Conservation (phyloP, 208 protist species). For the Crithidia brevicula region DNA sequence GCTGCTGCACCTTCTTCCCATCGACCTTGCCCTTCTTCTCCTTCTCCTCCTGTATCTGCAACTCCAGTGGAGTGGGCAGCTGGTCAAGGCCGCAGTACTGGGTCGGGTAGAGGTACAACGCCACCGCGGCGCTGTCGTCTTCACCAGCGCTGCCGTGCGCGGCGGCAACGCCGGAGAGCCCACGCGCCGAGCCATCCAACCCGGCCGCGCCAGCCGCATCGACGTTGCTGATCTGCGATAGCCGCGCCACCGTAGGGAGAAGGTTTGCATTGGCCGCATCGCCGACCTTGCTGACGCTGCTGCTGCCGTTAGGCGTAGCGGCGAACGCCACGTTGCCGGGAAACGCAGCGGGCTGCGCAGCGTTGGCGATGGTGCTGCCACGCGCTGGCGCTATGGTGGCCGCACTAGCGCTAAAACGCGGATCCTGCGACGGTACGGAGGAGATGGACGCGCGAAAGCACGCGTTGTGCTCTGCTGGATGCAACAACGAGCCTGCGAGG, state of each 20-base stretch:
- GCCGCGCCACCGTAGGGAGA: not conserved
- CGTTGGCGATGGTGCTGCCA: not conserved
- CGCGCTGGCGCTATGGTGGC: not conserved
- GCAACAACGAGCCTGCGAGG: not conserved
- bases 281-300: not conserved
- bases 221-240: conserved; percentile 5
- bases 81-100: conserved; percentile 74
- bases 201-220: not conserved
- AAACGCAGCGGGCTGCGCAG: not conserved
- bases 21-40: conserved; percentile 88
- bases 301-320: not conserved
- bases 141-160: not conserved
- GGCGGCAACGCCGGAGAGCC: not conserved
- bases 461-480: not conserved
- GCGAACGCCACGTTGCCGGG: not conserved
- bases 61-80: conserved; percentile 58
- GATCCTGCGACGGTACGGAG: conserved; percentile 1
- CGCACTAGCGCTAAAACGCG: not conserved
- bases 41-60: conserved; percentile 75
- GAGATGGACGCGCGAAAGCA: not conserved
- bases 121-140: conserved; percentile 12
- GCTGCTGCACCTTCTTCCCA: conserved; percentile 72
- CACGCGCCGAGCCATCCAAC: not conserved
- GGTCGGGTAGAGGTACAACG: conserved; percentile 66
- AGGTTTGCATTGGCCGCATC: not conserved